Evolutionary conservation across 352 stramenopile species (phyloP), one percentile per base, ranked within the genome.

Genomic region (Peronospora belbahrii): DNA sequence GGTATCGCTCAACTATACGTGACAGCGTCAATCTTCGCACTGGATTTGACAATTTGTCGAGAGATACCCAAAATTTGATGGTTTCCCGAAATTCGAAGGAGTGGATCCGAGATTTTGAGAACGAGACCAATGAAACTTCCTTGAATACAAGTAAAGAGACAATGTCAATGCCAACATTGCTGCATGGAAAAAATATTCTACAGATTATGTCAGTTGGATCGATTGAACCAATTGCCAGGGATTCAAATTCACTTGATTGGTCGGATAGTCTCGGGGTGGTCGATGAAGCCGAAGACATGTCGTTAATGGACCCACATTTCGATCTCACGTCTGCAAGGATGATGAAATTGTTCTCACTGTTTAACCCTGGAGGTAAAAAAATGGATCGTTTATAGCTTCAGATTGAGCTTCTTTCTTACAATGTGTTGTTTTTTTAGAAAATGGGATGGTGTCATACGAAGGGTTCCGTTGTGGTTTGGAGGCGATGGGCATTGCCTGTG

Each of bases 231-330:
- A 68, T 75, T 40, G 57, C 64, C 22, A 50, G 64, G 14, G 57
- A 67, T 42, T 67, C 66, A 3, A 76, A 70, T 42, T 78, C 70
- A 4, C 45, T 83, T 5, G 72, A 84, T 40, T 88, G 74, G 77
- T 85, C 71, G 11, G 70, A 85, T 18, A 65, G 56, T 60, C 42
- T 64, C 2, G 58, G 52, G 4, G 31, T 23, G 3, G 53, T 60
- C 18, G 57, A 61, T 14, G 48, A 65, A 34, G 42, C 34, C 2
- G 76, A 85, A 1, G 59, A 88, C 34, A 51, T 78, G 22, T 72
- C 73, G 27, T 59, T 93, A 13, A 85, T 90, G 75, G 81, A 93
- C 33, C 78, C 81, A 30, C 86, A 87, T 51, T 93, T 88, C 42
- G 81, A 93, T 24, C 74, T 93, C 23, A 93, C 76, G 24, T 81